These are phyloP conservation scores for Phytophthora cactorum DNA, from an alignment of 352 stramenopile species.

Conservation along the genomic window DNA sequence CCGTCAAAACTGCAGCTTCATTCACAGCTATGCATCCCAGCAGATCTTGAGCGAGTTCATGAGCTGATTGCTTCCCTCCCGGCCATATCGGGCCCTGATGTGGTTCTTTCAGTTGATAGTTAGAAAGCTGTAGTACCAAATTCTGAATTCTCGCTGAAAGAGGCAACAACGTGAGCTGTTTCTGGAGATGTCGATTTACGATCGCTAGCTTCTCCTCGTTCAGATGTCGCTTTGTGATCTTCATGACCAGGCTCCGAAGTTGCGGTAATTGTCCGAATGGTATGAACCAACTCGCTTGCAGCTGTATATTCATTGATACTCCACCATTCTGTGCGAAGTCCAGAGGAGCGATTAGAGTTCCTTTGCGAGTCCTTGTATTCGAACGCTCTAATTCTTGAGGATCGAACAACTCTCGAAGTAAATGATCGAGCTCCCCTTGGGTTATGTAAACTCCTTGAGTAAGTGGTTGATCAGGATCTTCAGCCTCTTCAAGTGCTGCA, in stretches of 20 bases:
- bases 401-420: slow-evolving; percentile 41
- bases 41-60: slow-evolving; percentile 22
- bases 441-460: slow-evolving; percentile 55
- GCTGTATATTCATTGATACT: slow-evolving; percentile 36
- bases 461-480: slow-evolving; percentile 2
- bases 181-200: slow-evolving; percentile 55
- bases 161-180: slow-evolving; percentile 53
- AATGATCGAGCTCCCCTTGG: slow-evolving; percentile 58
- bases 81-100: neutral
- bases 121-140: slow-evolving; percentile 45
- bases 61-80: slow-evolving; percentile 10
- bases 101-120: slow-evolving; percentile 21
- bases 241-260: slow-evolving; percentile 54
- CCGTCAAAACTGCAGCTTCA: neutral
- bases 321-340: slow-evolving; percentile 20
- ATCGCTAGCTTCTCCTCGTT: slow-evolving; percentile 58
- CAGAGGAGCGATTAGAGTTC: slow-evolving; percentile 15
- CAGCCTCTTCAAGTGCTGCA: slow-evolving; percentile 13
- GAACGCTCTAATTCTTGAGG: slow-evolving; percentile 19
- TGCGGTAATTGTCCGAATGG: slow-evolving; percentile 57
- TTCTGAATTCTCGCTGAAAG: slow-evolving; percentile 48
- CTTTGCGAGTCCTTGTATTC: slow-evolving; percentile 9
- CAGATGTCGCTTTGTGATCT: slow-evolving; percentile 62
- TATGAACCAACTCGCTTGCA: slow-evolving; percentile 72
- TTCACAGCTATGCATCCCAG: slow-evolving; percentile 22